These are phyloP conservation scores for Gracilaria vermiculophylla DNA, from an alignment of 23 red algal species.

Conservation along the genomic window DNA sequence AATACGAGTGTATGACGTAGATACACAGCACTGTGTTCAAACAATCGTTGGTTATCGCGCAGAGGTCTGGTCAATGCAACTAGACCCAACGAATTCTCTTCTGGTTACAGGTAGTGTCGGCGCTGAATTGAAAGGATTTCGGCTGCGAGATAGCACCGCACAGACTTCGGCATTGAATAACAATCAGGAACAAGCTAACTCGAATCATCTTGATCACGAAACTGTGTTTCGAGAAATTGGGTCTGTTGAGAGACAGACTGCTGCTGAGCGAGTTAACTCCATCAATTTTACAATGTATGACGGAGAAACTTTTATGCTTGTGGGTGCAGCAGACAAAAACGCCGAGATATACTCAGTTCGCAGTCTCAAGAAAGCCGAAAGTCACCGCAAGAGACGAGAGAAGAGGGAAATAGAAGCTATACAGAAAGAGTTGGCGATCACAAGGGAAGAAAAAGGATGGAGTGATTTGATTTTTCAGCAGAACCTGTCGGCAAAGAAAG, in stretches of 20 bases:
- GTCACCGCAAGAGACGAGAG: slow-evolving; percentile 46
- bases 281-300: neutral
- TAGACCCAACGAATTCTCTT: slow-evolving; percentile 31
- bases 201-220: neutral
- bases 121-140: slow-evolving; percentile 54
- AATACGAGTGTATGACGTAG: slow-evolving; percentile 63
- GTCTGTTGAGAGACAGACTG: slow-evolving; percentile 4
- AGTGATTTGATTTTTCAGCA: slow-evolving; percentile 4
- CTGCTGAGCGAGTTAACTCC: slow-evolving; percentile 30
- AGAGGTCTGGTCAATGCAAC: slow-evolving; percentile 58
- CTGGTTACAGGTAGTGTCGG: slow-evolving; percentile 65
- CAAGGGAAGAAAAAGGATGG: neutral
- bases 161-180: neutral
- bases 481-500: neutral
- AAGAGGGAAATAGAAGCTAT: slow-evolving; percentile 19
- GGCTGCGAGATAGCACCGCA: neutral
- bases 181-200: neutral
- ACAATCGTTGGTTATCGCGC: slow-evolving; percentile 79
- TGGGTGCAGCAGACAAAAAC: slow-evolving; percentile 59
- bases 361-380: slow-evolving; percentile 36
- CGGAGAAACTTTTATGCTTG: slow-evolving; percentile 22
- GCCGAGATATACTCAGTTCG: slow-evolving; percentile 64
- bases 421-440: slow-evolving; percentile 2
- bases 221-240: slow-evolving; percentile 22
- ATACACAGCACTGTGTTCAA: slow-evolving; percentile 78